Conservation (phyloP, 2,329 filamentous ascomycete species). For the Raffaelea ambrosiae region DNA sequence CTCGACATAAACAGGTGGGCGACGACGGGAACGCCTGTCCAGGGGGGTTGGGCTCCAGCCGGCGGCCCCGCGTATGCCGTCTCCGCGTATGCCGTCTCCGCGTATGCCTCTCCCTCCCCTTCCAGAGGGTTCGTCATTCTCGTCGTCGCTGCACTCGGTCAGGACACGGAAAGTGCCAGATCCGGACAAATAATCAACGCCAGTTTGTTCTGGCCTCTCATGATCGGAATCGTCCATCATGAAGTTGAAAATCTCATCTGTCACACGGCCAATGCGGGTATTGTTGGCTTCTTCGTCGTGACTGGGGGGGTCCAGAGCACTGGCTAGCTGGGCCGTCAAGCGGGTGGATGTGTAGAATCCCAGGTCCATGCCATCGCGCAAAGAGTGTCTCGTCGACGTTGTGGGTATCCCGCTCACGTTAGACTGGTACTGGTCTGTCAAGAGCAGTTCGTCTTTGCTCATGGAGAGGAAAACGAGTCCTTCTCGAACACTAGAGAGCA, state of each 20-base stretch:
- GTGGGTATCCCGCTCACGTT: background rate
- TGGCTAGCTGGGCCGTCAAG: no score
- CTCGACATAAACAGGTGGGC: constrained; percentile 1
- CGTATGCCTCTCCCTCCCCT: background rate
- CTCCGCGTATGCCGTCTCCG: background rate
- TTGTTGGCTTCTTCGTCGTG: constrained; percentile 9
- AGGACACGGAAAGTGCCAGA: constrained; percentile 42
- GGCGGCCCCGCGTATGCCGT: background rate
- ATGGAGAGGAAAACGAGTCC: constrained; percentile 90
- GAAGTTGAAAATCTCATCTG: constrained; percentile 28
- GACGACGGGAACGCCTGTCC: constrained; percentile 2
- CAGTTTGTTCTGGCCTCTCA: constrained; percentile 22
- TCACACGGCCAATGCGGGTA: constrained; percentile 28
- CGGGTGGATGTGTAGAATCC: no score
- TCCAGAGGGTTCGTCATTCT: constrained; percentile 29
- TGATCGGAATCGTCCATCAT: constrained; percentile 34
- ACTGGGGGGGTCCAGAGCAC: background rate
- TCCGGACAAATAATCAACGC: background rate
- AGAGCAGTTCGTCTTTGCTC: constrained; percentile 65
- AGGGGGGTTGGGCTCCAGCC: constrained; percentile 10
- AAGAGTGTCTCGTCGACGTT: background rate
- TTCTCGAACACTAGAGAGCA: constrained; percentile 61
- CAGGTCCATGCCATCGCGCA: no score
- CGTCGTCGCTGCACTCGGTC: constrained; percentile 53
- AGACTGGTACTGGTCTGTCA: constrained; percentile 62